Conservation (phyloP, 2,329 filamentous ascomycete genomes). For the Corinectria fuckeliana region DNA sequence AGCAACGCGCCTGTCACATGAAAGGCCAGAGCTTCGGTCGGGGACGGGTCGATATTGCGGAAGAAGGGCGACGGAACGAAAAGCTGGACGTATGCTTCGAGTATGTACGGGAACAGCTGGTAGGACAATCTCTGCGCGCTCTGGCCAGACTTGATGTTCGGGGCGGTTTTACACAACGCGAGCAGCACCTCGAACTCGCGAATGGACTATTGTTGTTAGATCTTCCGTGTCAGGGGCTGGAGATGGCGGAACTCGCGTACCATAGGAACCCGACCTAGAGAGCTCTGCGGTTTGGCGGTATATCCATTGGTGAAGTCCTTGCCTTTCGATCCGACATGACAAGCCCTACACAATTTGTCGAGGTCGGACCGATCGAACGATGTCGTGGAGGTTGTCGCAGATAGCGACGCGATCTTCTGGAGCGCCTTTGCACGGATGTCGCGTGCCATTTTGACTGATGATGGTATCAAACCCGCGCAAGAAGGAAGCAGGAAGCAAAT, state of each 20-base stretch:
- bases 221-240: neutral
- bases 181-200: slow-evolving; percentile 92
- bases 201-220: slow-evolving; percentile 65
- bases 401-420: slow-evolving; percentile 69
- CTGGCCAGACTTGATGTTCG: slow-evolving; percentile 71
- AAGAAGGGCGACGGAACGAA: slow-evolving; percentile 84
- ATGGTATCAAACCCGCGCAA: neutral
- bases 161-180: slow-evolving; percentile 88
- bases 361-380: slow-evolving; percentile 69
- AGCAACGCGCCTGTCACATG: slow-evolving; percentile 82
- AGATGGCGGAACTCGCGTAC: slow-evolving; percentile 47
- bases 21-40: slow-evolving; percentile 83
- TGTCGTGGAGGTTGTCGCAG: slow-evolving; percentile 59
- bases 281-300: slow-evolving; percentile 46
- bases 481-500: slow-evolving; percentile 15
- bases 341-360: slow-evolving; percentile 66
- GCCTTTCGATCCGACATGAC: slow-evolving; percentile 53
- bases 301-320: slow-evolving; percentile 58
- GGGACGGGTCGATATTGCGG: slow-evolving; percentile 81
- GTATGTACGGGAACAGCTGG: slow-evolving; percentile 83
- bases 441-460: slow-evolving; percentile 51
- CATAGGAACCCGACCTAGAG: slow-evolving; percentile 65
- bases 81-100: slow-evolving; percentile 80
- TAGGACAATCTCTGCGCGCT: slow-evolving; percentile 80
- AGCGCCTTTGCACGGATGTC: slow-evolving; percentile 68